Base-by-base conservation (phyloP, 768 basidiomycete species). In the Pisolithus sp. region DNA sequence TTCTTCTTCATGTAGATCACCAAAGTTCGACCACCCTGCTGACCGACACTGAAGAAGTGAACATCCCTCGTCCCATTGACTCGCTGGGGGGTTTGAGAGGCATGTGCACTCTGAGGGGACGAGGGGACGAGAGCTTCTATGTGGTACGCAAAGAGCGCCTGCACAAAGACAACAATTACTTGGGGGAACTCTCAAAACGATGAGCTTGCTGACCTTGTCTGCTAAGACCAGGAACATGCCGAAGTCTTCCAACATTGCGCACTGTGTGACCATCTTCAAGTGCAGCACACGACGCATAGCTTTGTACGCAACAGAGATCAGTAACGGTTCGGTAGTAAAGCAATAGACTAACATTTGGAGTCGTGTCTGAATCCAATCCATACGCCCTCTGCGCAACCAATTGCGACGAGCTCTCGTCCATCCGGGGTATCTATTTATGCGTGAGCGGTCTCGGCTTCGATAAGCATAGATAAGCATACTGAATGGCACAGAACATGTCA, bases 1-100 rank as follows among this genome's bases (percentile, higher is more conserved):
- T 94, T 94, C 69, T 89, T 90, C 77, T 93, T 93, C 87, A 96
- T 94, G 65, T 90, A 95, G 40, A 95, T 83, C 23, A 98, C 86
- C 20, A 99, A 73, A 0, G 94, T 96, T 6, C 95, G 82, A 12
- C 86, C 87, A 46, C 85, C 82, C 18, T 97, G 76, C 46, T 80
- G 85, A 5, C 95, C 95, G 23, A 95, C 91, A 59, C 87, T 89
- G 74, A 99, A 98, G 74, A 95, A 98, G 55, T 91, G 86, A 9
- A 98, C 92, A 56, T 97, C 93, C 64, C 89, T 89, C 37, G 83
- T 89, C 0, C 90, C 88, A 61, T 87, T 92, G 37, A 97, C 75
- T 57, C 93, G 89, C 65, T 97, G 93, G 2, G 93, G 94, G 1
- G 85, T 85, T 60, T 90, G 86, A 0, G 80, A 79, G 5, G 79